phyloP scores from a whole-genome alignment of 1,284 basidiomycete species.

The Moesziomyces aphidis region DNA sequence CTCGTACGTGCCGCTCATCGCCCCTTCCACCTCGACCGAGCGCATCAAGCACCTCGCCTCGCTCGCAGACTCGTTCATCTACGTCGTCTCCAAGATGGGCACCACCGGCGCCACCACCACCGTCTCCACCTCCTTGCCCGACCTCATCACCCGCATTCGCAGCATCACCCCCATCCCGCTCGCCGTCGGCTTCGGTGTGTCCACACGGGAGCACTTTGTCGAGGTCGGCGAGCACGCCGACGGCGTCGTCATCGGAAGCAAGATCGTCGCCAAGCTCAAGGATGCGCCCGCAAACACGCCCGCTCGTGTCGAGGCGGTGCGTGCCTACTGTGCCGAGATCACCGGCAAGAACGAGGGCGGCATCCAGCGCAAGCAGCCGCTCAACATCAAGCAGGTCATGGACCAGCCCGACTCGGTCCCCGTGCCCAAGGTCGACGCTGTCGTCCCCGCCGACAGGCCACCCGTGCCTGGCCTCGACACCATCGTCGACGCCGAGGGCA shows the following conservation, averaged over 20 bases:
- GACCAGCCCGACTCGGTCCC: conserved; percentile 51
- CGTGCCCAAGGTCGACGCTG: conserved; percentile 58
- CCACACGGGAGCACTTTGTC: conserved; percentile 91
- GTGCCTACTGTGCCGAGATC: conserved; percentile 74
- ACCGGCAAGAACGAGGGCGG: conserved; percentile 70
- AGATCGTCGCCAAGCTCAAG: conserved; percentile 84
- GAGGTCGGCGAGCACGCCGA: conserved; percentile 83
- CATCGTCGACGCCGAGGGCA: conserved; percentile 51
- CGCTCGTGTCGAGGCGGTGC: conserved; percentile 69
- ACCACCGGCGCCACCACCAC: conserved; percentile 90
- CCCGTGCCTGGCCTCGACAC: conserved; percentile 57
- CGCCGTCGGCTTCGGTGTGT: conserved; percentile 96
- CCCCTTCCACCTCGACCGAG: conserved; percentile 87
- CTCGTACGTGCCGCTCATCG: conserved; percentile 96
- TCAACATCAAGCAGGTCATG: conserved; percentile 52
- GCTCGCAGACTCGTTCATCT: conserved; percentile 97
- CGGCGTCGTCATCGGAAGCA: conserved; percentile 92
- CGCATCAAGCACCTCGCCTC: conserved; percentile 90
- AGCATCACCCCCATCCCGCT: conserved; percentile 78
- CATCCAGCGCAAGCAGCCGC: conserved; percentile 55
- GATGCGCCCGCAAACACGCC: conserved; percentile 69
- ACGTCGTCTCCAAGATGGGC: conserved; percentile 89
- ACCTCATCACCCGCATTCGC: conserved; percentile 67
- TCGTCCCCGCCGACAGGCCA: conserved; percentile 49
- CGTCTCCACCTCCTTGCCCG: conserved; percentile 69